phyloP scores from a whole-genome alignment of 805 yeast species.

The Saturnispora sanitii region DNA sequence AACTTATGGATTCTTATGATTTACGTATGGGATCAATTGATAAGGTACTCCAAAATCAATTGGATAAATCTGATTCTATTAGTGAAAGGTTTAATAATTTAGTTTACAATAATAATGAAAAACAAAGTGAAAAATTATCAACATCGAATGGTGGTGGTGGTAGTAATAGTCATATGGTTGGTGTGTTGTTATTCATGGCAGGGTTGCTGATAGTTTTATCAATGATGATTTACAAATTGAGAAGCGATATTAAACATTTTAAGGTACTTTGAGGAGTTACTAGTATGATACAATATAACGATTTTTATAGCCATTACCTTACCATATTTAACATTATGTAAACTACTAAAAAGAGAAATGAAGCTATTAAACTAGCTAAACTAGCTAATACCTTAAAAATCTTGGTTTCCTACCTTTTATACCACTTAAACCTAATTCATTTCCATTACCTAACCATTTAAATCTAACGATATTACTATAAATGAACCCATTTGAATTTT shows the following conservation, averaged over 20 bases:
- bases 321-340: too few relatives aligned
- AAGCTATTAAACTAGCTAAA: too few relatives aligned
- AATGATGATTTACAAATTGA: constrained; percentile 40
- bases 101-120: not conserved
- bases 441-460: constrained; percentile 39
- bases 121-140: not conserved
- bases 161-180: not conserved
- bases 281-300: too few relatives aligned
- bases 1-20: constrained; percentile 13
- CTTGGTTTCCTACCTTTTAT: constrained; percentile 37
- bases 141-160: not conserved
- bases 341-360: too few relatives aligned
- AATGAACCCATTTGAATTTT: constrained; percentile 22
- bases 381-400: constrained; percentile 22
- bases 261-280: constrained; percentile 40
- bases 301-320: too few relatives aligned
- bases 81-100: constrained; percentile 9
- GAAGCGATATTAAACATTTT: constrained; percentile 54
- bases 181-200: constrained; percentile 3
- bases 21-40: constrained; percentile 11
- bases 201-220: constrained; percentile 31
- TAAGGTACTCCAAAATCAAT: constrained; percentile 11
- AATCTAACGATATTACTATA: constrained; percentile 33
- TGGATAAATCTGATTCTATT: constrained; percentile 10
- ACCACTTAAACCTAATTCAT: constrained; percentile 36